phyloP scores from a whole-genome alignment of 2,329 filamentous ascomycete genomes.

The Neophaeococcomyces mojaviensis region DNA sequence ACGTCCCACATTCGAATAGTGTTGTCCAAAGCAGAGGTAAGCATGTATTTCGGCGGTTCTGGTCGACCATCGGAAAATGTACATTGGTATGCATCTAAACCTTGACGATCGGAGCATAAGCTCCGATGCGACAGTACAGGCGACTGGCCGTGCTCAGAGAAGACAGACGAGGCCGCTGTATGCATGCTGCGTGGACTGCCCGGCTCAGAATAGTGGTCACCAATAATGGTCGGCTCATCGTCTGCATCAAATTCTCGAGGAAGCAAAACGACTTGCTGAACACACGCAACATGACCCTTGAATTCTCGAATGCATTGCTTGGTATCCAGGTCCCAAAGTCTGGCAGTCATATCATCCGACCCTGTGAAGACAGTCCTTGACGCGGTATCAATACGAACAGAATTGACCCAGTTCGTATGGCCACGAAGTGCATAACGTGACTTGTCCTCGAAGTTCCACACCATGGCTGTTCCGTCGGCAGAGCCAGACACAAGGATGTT shows the following conservation, averaged over 20 bases:
- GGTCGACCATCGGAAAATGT: constrained; percentile 46
- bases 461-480: constrained; percentile 79
- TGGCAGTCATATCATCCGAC: constrained; percentile 85
- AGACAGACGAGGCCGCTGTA: constrained; percentile 7
- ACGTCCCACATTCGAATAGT: constrained; percentile 93
- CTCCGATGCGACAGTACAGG: not conserved
- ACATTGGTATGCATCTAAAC: not conserved
- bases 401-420: constrained; percentile 92
- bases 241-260: constrained; percentile 86
- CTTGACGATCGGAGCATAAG: not conserved
- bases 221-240: constrained; percentile 35
- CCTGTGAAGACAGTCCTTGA: constrained; percentile 86
- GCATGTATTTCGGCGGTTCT: constrained; percentile 78
- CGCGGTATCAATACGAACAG: constrained; percentile 74
- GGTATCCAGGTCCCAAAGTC: constrained; percentile 87
- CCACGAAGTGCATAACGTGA: constrained; percentile 72
- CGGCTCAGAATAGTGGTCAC: constrained; percentile 15
- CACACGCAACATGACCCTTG: constrained; percentile 86
- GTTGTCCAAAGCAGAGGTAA: constrained; percentile 83
- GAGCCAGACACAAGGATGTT: constrained; percentile 82
- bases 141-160: constrained; percentile 4
- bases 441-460: constrained; percentile 85
- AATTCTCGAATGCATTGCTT: constrained; percentile 69
- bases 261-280: constrained; percentile 81
- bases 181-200: constrained; percentile 17